Base-by-base conservation (phyloP, 192 early-diverging fungal species). In the Mortierella alpina region DNA sequence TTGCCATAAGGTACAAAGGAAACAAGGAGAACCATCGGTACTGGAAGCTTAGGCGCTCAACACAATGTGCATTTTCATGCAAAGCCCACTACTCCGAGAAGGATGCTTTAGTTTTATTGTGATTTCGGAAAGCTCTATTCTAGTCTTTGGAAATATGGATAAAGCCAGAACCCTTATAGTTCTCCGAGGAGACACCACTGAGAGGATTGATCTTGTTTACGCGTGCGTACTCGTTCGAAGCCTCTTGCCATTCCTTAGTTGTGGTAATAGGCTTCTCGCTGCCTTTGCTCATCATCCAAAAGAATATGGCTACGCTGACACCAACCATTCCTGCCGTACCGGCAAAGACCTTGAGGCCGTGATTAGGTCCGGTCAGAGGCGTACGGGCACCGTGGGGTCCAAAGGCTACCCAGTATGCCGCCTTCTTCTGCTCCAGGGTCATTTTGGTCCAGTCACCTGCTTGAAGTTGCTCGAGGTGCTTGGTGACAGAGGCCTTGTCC, bases 361-460 rank as follows among this genome's bases (percentile, higher is more conserved):
- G 87, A 72, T 90, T 86, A 73, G 96, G 89, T 86, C 91, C 83
- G 62, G 82, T 76, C 60, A 89, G 80, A 48, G 91, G 92, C 67
- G 93, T 90, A 68, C 98, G 95, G 57, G 92, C 89, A 85, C 93
- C 95, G 90, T 97, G 94, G 52, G 92, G 85, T 63, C 98, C 98
- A 86, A 97, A 99, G 54, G 98, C 94, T 79, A 97, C 93, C 85
- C 90, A 98, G 88, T 96, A 98, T 59, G 93, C 95, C 72, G 98
- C 95, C 79, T 94, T 92, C 93, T 99, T 99, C 86, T 99, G 91
- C 61, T 98, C 97, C 75, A 93, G 70, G 56, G 96, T 85, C 72
- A 99, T 84, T 70, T 90, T 88, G 87, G 94, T 95, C 98, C 98
- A 99, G 89, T 99, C 96, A 53, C 89, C 93, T 89, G 96, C 96